phyloP scores from a whole-genome alignment of 768 basidiomycete genomes.

The Tulasnella calospora region DNA sequence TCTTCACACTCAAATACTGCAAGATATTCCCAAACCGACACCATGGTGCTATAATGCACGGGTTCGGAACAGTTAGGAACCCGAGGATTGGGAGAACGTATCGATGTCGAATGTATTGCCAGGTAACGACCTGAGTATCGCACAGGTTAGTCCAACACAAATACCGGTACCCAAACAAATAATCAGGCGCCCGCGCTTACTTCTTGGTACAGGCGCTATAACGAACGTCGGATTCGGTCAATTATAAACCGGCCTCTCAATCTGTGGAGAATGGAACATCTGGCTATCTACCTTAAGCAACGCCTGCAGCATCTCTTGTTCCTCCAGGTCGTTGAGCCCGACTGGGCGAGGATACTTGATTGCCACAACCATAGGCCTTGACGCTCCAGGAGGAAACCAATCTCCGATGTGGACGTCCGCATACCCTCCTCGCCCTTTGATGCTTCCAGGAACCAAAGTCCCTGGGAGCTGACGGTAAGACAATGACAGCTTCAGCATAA shows the following conservation, averaged over 20 bases:
- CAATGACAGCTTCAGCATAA: neutral
- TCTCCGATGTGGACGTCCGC: neutral
- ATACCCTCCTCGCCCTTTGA: neutral
- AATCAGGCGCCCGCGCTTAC: neutral
- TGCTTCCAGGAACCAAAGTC: neutral
- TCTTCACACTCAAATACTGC: neutral
- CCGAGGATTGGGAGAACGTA: neutral
- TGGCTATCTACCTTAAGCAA: neutral
- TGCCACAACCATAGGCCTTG: neutral
- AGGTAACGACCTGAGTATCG: neutral
- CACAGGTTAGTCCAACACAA: neutral
- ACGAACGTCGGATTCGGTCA: neutral
- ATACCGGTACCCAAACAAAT: no score
- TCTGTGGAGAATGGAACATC: no score
- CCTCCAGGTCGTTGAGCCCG: neutral
- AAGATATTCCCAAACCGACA: neutral
- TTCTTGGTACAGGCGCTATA: neutral
- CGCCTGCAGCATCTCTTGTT: neutral
- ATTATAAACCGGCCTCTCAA: neutral
- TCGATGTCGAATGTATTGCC: slow-evolving; percentile 3
- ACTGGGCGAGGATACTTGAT: neutral
- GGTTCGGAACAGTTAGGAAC: neutral
- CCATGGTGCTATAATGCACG: neutral
- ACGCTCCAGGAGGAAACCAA: neutral
- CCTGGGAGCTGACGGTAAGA: neutral